These are phyloP conservation scores for Alternaria solani DNA, from an alignment of 2,329 filamentous ascomycete species.

Conservation along the genomic window DNA sequence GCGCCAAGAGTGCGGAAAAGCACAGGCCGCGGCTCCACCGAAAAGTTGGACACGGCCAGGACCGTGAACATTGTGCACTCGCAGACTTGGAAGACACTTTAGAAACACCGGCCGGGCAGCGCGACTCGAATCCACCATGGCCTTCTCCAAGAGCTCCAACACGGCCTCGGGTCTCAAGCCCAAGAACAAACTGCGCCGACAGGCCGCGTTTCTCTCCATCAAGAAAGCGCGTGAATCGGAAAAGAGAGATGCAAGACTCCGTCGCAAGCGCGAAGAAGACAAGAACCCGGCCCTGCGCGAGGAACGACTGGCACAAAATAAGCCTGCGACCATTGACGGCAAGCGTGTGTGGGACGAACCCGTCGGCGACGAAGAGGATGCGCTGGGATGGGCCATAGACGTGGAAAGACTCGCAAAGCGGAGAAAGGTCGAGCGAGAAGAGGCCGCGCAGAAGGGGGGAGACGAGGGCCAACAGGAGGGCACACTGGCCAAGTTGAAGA, in stretches of 20 bases:
- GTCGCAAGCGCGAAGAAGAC: constrained; percentile 83
- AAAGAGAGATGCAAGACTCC: constrained; percentile 78
- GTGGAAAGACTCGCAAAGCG: constrained; percentile 56
- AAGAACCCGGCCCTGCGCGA: constrained; percentile 79
- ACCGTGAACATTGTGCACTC: neutral
- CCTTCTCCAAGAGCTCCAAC: constrained; percentile 57
- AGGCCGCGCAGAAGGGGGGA: constrained; percentile 31
- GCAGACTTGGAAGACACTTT: constrained; percentile 17
- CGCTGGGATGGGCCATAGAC: constrained; percentile 55
- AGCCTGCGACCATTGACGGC: constrained; percentile 62
- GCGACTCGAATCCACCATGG: constrained; percentile 52
- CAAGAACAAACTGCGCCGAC: constrained; percentile 80
- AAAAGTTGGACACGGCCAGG: constrained; percentile 21
- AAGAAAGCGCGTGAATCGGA: constrained; percentile 79
- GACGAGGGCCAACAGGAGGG: constrained; percentile 40
- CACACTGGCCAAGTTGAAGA: constrained; percentile 43
- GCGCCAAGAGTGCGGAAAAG: constrained; percentile 18
- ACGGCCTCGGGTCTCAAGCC: constrained; percentile 62
- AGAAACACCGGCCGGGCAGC: neutral
- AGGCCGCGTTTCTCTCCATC: constrained; percentile 78
- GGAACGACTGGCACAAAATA: constrained; percentile 77
- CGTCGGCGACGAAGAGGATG: constrained; percentile 54
- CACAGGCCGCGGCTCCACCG: constrained; percentile 19
- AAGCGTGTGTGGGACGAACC: constrained; percentile 79
- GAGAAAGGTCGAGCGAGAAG: constrained; percentile 53